Percentiles rank a stretch among this genome's conserved stretches.
Evolutionary conservation across 1,284 basidiomycete genomes (phyloP).

Genomic region (Ustilago nuda): DNA sequence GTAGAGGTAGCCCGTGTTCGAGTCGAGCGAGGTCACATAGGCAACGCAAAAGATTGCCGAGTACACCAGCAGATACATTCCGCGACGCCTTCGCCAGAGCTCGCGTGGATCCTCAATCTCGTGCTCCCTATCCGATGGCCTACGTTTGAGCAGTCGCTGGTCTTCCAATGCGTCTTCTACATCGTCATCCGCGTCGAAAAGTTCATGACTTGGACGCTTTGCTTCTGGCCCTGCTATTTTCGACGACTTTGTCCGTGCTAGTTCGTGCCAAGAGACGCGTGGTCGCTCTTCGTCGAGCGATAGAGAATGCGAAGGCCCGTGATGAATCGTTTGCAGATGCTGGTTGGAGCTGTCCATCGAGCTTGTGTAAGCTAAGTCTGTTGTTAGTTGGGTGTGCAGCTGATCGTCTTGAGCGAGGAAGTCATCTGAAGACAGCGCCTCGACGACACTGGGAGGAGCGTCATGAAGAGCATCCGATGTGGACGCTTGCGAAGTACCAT

Average conservation of each 20-base stretch:
- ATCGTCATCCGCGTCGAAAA: slow-evolving; percentile 3
- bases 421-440: not conserved
- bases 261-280: slow-evolving; percentile 41
- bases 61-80: slow-evolving; percentile 53
- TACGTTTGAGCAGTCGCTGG: slow-evolving; percentile 27
- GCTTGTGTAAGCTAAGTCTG: not conserved
- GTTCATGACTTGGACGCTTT: slow-evolving; percentile 18
- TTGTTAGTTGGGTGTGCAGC: not conserved
- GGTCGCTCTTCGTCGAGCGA: slow-evolving; percentile 19
- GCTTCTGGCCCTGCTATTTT: slow-evolving; percentile 6
- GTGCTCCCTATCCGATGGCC: slow-evolving; percentile 18
- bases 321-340: not conserved
- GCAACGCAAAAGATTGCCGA: slow-evolving; percentile 75
- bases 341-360: not conserved
- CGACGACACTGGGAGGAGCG: not conserved
- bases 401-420: not conserved
- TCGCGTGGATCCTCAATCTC: slow-evolving; percentile 23
- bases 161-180: slow-evolving; percentile 18
- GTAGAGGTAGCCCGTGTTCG: slow-evolving; percentile 72
- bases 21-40: slow-evolving; percentile 75
- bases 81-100: slow-evolving; percentile 37
- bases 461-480: not conserved
- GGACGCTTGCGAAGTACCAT: not conserved
- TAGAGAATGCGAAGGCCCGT: not conserved
- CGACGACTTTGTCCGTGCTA: slow-evolving; percentile 5